Base-by-base conservation (phyloP, 805 yeast species). In the Yamadazyma takamatsuzukensis region DNA sequence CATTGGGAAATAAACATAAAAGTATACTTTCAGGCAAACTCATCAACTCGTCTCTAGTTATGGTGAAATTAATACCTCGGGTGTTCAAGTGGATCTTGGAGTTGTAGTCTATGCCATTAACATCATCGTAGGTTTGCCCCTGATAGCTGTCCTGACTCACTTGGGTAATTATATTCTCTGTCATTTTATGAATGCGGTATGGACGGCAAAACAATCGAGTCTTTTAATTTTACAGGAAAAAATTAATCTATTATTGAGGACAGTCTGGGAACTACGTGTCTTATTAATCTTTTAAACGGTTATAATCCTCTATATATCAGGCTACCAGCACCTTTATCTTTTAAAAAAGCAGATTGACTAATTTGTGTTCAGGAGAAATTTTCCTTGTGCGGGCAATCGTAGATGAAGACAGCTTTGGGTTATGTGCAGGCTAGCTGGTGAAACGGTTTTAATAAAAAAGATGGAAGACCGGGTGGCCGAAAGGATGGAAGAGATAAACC, bases 1-100 rank as follows among this genome's bases (percentile, higher is more conserved):
- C 96, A 44, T 84, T 86, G 11, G 96, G 96, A 51, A 87, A 85
- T 15, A 93, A 63, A 48, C 96, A 85, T 34, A 89, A 72, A 37
- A 93, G 64, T 15, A 93, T 77, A 39, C 89, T 79, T 54, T 93
- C 98, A 1, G 98, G 98, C 19, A 93, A 65, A 32, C 87, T 78
- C 86, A 89, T 81, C 44, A 93, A 71, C 54, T 87, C 96, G 47
- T 86, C 95, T 41, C 96, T 71, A 4, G 94, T 79, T 29, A 93
- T 80, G 30, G 78, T 76, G 56, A 89, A 87, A 41, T 70, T 62
- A 12, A 60, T 61, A 13, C 94, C 96, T 30, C 96, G 74, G 33
- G 90, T 72, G 49, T 85, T 80, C 60, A 90, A 68, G 50, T 76
- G 80, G 34, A 90, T 84, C 40, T 78, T 72, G 5, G 89, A 78